Conservation (phyloP, 2,329 filamentous ascomycete genomes). For the Colletotrichum melonis region DNA sequence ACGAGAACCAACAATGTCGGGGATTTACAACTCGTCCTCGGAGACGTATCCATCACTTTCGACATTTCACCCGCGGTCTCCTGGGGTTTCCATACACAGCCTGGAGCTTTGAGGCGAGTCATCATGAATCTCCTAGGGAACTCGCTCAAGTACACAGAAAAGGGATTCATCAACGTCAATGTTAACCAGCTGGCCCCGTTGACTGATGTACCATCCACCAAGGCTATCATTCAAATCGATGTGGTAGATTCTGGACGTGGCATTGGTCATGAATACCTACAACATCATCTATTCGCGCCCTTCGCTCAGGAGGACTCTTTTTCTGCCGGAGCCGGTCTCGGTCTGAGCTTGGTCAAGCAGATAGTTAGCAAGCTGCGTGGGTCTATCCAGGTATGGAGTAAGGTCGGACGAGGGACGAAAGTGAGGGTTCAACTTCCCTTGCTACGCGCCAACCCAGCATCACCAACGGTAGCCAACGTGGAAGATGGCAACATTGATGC, state of each 20-base stretch:
- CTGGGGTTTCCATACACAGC: constrained; percentile 66
- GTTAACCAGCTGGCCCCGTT: constrained; percentile 37
- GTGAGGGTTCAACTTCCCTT: constrained; percentile 48
- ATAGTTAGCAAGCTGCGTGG: constrained; percentile 70
- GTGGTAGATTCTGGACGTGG: constrained; percentile 75
- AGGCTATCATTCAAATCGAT: constrained; percentile 48
- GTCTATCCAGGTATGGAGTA: constrained; percentile 66
- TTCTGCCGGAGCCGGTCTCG: constrained; percentile 71
- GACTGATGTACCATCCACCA: neutral
- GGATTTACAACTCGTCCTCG: constrained; percentile 13
- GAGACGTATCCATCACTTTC: constrained; percentile 56
- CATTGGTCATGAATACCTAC: constrained; percentile 72
- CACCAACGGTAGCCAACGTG: neutral
- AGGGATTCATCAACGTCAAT: constrained; percentile 45
- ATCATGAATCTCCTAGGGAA: constrained; percentile 74
- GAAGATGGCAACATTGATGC: constrained; percentile 39
- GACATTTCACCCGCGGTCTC: constrained; percentile 58
- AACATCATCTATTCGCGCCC: constrained; percentile 69
- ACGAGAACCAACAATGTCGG: constrained; percentile 7
- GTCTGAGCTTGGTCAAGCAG: constrained; percentile 71
- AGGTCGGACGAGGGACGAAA: constrained; percentile 49
- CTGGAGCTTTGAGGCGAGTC: constrained; percentile 63
- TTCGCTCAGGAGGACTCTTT: constrained; percentile 74
- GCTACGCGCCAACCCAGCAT: constrained; percentile 3
- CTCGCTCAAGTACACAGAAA: constrained; percentile 68